A percentile compares a stretch with the other conserved stretches of the same genome.
Evolutionary conservation across 306 rosid genomes (phyloP).

Genomic region (Carpinus viminea): DNA sequence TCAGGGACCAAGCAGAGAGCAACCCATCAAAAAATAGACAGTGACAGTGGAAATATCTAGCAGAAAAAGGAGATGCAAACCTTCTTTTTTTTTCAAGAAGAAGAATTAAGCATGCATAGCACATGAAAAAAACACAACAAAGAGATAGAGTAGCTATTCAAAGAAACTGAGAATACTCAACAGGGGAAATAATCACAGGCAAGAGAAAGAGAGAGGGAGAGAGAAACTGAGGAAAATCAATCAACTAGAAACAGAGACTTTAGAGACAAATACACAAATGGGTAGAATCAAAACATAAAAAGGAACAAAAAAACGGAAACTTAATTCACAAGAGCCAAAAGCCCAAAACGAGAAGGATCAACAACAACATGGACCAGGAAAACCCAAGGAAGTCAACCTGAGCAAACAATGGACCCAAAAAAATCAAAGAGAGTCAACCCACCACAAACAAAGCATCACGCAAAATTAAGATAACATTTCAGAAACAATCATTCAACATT

Average conservation of each 20-base stretch:
- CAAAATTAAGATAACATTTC: neutral
- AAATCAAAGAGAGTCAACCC: neutral
- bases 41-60: neutral
- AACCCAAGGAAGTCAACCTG: no score
- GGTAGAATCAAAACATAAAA: neutral
- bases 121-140: neutral
- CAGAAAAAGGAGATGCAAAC: neutral
- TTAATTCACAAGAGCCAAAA: neutral
- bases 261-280: neutral
- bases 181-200: neutral
- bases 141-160: neutral
- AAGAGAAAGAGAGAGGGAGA: neutral
- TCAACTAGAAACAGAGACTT: neutral
- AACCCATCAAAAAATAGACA: neutral
- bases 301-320: neutral
- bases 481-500: slow-evolving; percentile 3
- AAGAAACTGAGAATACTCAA: neutral
- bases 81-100: no score
- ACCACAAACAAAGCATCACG: no score
- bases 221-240: neutral
- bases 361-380: neutral
- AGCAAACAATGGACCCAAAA: no score
- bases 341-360: neutral
- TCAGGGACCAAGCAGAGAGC: neutral
- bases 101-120: neutral